Evolutionary conservation across 352 stramenopile genomes (phyloP), one percentile per base, ranked within the genome.

Genomic region (Phytophthora citrophthora): DNA sequence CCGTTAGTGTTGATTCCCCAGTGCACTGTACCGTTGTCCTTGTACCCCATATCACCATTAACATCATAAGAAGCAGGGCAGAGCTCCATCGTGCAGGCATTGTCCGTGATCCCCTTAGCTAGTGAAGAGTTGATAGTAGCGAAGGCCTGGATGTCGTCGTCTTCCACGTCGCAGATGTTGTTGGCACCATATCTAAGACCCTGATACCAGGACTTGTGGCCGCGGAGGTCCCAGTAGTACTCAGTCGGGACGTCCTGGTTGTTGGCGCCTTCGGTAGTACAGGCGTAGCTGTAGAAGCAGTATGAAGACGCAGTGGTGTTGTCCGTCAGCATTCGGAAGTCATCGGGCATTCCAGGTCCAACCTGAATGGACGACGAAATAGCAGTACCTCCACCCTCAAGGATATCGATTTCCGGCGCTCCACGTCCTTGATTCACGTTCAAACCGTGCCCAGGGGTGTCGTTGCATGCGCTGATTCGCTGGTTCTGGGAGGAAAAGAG

Each of bases 401-500:
- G 77, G 27, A 99, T 77, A 79, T 99, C 94, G 65, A 99, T 98
- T 70, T 99, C 96, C 0, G 96, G 95, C 34, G 94, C 91, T 26
- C 96, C 96, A 15, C 96, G 83, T 9, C 96, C 96, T 44, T 88
- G 68, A 29, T 91, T 83, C 0, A 85, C 63, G 77, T 98, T 87
- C 69, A 99, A 55, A 0, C 94, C 95, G 56, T 81, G 96, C 32
- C 98, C 95, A 50, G 96, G 95, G 49, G 90, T 75, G 6, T 70
- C 59, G 54, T 98, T 91, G 61, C 95, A 99, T 0, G 86, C 95
- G 15, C 74, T 95, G 59, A 92, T 92, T 2, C 77, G 65, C 53
- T 92, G 83, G 51, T 88, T 89, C 44, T 62, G 64, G 3, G 71
- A 61, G 7, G 60, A 70, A 47, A 90, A 90, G 6, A 77, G 52